phyloP scores from a whole-genome alignment of 768 basidiomycete species.

The Collybiopsis luxurians region DNA sequence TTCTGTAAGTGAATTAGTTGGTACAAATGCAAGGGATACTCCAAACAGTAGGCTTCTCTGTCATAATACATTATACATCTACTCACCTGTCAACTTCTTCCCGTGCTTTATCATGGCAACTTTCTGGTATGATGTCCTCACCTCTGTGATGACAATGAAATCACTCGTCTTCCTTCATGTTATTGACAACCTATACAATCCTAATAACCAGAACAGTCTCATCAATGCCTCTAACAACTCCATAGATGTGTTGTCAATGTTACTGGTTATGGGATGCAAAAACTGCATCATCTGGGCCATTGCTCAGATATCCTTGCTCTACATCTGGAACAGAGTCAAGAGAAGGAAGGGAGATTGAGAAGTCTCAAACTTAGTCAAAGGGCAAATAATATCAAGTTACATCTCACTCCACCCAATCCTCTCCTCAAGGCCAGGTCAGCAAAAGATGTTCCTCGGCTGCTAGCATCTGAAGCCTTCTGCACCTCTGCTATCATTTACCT shows the following conservation, averaged over 20 bases:
- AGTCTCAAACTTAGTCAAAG: constrained; percentile 55
- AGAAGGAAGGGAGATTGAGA: constrained; percentile 45
- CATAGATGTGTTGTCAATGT: constrained; percentile 59
- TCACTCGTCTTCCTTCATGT: constrained; percentile 54
- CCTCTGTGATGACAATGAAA: constrained; percentile 64
- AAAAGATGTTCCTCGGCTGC: constrained; percentile 35
- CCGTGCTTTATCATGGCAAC: constrained; percentile 82
- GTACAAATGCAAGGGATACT: too few species aligned
- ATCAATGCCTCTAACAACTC: constrained; percentile 33
- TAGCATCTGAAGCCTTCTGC: constrained; percentile 68
- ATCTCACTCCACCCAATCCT: constrained; percentile 18
- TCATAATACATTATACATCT: too few species aligned
- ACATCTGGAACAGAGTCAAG: constrained; percentile 54
- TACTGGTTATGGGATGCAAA: constrained; percentile 82
- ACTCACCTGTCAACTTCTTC: too few species aligned
- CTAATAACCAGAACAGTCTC: constrained; percentile 30
- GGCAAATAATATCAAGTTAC: constrained; percentile 49
- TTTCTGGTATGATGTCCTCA: constrained; percentile 86
- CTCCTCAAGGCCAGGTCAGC: constrained; percentile 7
- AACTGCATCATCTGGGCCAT: constrained; percentile 77
- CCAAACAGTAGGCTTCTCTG: too few species aligned
- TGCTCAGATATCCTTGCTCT: constrained; percentile 66
- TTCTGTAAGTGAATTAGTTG: too few species aligned
- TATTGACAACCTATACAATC: constrained; percentile 57
- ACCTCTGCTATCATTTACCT: constrained; percentile 73